Evolutionary conservation across 1,139 yeast species (phyloP), one percentile per base, ranked within the genome.

Genomic region (Sugiyamaella pinicola): DNA sequence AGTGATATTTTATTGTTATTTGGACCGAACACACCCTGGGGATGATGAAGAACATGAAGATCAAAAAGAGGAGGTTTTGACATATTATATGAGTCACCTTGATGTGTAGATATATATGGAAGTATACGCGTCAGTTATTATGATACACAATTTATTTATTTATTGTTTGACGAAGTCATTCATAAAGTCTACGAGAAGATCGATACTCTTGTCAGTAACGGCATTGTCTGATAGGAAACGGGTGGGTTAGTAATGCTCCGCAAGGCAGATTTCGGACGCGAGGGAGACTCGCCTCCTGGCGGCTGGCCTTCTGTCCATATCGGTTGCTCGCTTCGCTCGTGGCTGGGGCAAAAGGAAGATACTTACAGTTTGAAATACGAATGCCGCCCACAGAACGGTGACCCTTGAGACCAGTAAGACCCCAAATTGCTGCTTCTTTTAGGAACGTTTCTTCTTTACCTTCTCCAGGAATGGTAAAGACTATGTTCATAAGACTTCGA

Each of bases 361-460:
- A 54, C 57, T 54, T 54, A 54, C 57, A 69, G 54, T 90, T 76
- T 12, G 97, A 90, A 18, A 96, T 93, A 71, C 99, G 85, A 74
- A 91, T 86, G 37, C 99, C 99, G 46, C 98, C 98, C 46, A 93
- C 98, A 8, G 96, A 87, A 69, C 99, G 82, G 69, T 93, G 98
- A 24, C 99, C 99, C 73, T 91, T 89, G 64, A 93, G 77, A 3
- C 97, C 98, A 12, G 82, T 74, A 59, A 91, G 75, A 18, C 74
- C 75, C 38, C 68, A 75, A 41, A 73, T 79, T 22, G 80, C 82
- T 2, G 89, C 87, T 49, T 77, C 82, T 57, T 80, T 74, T 57
- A 91, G 67, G 71, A 91, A 91, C 58, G 78, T 74, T 2, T 78
- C 77, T 64, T 90, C 96, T 53, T 82, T 69, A 1, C 81, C 87